Base-by-base conservation (phyloP, 306 rosid genomes). In the Prosopis cineraria region DNA sequence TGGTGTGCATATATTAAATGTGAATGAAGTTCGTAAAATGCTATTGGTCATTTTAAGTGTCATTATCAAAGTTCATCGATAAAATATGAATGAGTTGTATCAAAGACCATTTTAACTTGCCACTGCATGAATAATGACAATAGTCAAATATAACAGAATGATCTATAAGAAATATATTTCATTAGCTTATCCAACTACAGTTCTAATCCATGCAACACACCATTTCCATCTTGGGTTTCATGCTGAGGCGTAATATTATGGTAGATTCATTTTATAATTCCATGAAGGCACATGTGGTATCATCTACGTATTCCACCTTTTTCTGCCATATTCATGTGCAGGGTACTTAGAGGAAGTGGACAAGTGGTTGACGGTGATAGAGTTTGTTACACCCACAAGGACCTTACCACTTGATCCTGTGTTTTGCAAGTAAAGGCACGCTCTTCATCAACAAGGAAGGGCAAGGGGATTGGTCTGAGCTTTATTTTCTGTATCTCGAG, bases 311-410 rank as follows among this genome's bases (percentile, higher is more conserved):
- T 24, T 56, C n/a, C 29, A 41, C 66, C 33, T 19, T 22, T 8
- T 65, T 50, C 43, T 66, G 20, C 41, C 22, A 14, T 64, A 16
- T 83, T 60, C 30, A 16, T 65, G 39, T 86, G 85, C 90, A 95
- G 98, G 98, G 88, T 95, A 84, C 93, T 95, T 10, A 88, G 87
- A 84, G 99, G 99, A 72, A 88, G 77, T 72, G 98, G 99, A 76
- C 98, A 95, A 72, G 83, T 90, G 30, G 98, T 95, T 68, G 86
- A 86, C 70, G 99, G 99, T 41, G 99, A 95, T 75, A 91, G 77
- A 41, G 24, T 93, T 36, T 85, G 37, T 36, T 95, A 93, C 85
- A 91, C 91, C 24, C 97, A 91, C 82, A 91, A 55, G 88, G 89
- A 90, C 75, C 88, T 95, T 76, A 70, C 87, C 62, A 40, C 77